These are phyloP conservation scores for Eucalyptus rudis DNA, from an alignment of 345 rosid genomes.

Conservation along the genomic window DNA sequence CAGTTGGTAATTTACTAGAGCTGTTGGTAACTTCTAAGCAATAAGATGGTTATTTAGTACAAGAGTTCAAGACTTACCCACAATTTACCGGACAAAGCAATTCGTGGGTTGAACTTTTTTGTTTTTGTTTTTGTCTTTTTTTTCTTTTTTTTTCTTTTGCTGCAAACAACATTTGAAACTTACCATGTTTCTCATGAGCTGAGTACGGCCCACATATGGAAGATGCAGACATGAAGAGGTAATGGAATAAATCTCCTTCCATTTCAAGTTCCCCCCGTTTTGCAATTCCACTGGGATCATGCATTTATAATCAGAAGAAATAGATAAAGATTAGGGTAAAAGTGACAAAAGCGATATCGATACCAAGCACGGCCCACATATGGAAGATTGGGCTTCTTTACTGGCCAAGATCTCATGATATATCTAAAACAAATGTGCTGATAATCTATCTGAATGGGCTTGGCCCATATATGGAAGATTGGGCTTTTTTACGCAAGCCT, in stretches of 20 bases:
- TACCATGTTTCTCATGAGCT: background rate
- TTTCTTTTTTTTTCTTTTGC: rapidly evolving
- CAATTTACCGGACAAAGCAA: background rate
- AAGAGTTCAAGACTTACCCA: background rate
- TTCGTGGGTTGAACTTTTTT: background rate
- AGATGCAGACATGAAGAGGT: background rate
- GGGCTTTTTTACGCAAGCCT: background rate
- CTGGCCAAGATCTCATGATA: background rate
- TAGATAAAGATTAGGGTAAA: background rate
- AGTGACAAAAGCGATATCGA: background rate
- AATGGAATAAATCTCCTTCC: background rate
- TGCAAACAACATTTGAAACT: background rate
- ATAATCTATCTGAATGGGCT: background rate
- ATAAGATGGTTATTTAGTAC: background rate
- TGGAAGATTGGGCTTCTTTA: background rate
- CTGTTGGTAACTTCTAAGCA: background rate
- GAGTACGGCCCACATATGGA: no score
- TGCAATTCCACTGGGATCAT: background rate
- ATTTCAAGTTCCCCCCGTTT: background rate
- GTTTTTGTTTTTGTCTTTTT: rapidly evolving
- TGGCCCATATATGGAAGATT: background rate
- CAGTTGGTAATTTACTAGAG: no score
- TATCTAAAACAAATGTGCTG: background rate
- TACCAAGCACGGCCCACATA: background rate
- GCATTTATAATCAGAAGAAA: background rate